Evolutionary conservation across 345 rosid species (phyloP).

Genomic region (Aurinia saxatilis): DNA sequence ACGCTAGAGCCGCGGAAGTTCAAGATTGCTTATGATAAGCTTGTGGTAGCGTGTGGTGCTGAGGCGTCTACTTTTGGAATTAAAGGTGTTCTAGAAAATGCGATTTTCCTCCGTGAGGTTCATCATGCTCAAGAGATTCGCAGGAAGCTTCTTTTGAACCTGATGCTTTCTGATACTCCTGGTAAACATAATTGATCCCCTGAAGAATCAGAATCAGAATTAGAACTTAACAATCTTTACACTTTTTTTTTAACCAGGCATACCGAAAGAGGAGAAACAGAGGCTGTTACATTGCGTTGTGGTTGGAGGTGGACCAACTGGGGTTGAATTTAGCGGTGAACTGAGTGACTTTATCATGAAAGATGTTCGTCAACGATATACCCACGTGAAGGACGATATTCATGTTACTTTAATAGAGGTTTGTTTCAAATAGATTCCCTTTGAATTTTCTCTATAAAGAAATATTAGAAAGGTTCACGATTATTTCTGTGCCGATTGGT

Average conservation of each 20-base stretch:
- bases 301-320: conserved; percentile 98
- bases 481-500: conserved; percentile 1
- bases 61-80: conserved; percentile 89
- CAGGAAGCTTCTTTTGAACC: conserved; percentile 73
- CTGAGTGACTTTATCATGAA: conserved; percentile 82
- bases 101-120: conserved; percentile 82
- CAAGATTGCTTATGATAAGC: conserved; percentile 69
- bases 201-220: background rate
- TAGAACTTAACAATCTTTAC: background rate
- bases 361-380: conserved; percentile 82
- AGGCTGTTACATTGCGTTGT: conserved; percentile 88
- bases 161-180: conserved; percentile 94
- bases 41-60: conserved; percentile 80
- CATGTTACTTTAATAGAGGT: conserved; percentile 96
- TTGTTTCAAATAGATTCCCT: conserved; percentile 16
- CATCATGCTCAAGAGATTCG: conserved; percentile 94
- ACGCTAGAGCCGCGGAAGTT: conserved; percentile 70
- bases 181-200: conserved; percentile 27
- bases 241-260: conserved; percentile 30
- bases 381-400: conserved; percentile 79
- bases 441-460: background rate
- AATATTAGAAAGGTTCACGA: no score
- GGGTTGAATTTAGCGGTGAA: conserved; percentile 98
- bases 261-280: conserved; percentile 68
- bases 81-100: conserved; percentile 63